Evolutionary conservation across 2,329 filamentous ascomycete species (phyloP), one percentile per base, ranked within the genome.

Genomic region (Pseudocercospora musae): DNA sequence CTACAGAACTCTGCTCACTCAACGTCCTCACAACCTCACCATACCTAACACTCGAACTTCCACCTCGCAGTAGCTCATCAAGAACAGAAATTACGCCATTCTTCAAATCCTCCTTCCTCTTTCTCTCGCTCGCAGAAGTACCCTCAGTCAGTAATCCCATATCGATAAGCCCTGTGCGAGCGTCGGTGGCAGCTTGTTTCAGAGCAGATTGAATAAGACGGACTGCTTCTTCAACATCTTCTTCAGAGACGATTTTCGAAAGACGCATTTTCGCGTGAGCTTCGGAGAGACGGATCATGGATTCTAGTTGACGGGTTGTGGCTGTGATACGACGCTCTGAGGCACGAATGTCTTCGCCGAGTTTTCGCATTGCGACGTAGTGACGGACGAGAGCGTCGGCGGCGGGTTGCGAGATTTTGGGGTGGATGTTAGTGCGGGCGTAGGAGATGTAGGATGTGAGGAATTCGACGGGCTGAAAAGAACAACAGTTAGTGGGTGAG

Each of bases 201-300:
- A 99, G 86, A 0, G 96, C 95, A 0, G 88, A 90, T 73, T 94
- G 92, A 77, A 99, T 99, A 46, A 99, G 83, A 10, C 95, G 89
- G 52, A 96, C 91, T 0, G 95, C 93, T 79, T 99, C 95, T 55
- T 87, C 80, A 5, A 99, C 96, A 72, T 99, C 96, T 54, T 85
- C 84, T 27, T 84, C 86, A 0, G 90, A 92, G 46, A 99, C 95
- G 13, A 82, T 85, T 2, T 82, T 76, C 0, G 89, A 86, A 4
- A 99, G 85, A 3, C 95, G 90, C 96, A 99, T 99, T 78, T 97
- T 97, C 55, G 95, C 96, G 77, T 99, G 96, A 0, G 93, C 95
- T 80, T 99, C 95, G 1, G 93, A 81, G 2, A 99, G 89, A 65
- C 95, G 94, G 74, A 99, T 98, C 96, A 99, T 99, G 50, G 90